Conservation (phyloP, 257 asterid genomes). For the Solanum rostratum region DNA sequence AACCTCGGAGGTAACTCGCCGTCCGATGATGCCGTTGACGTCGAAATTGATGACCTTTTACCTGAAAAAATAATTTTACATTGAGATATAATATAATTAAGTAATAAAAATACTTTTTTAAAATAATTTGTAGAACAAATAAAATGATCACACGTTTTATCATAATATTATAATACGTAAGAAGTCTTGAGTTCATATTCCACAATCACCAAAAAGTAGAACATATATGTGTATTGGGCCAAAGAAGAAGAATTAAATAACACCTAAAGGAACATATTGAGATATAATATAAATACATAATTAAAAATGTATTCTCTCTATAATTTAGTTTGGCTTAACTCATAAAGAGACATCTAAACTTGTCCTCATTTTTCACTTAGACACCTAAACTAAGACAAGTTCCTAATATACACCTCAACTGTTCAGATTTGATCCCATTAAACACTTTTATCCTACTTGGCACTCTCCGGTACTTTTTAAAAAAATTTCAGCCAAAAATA, state of each 20-base stretch:
- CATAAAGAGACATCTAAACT: too few relatives aligned
- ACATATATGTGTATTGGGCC: background rate
- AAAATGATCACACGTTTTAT: background rate
- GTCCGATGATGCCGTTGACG: conserved; percentile 8
- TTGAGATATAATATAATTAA: background rate
- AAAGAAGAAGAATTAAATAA: background rate
- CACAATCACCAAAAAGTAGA: background rate
- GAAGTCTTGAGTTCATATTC: background rate
- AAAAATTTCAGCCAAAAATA: too few relatives aligned
- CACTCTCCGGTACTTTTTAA: too few relatives aligned
- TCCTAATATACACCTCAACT: too few relatives aligned
- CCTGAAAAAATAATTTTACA: background rate
- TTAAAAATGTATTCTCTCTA: background rate
- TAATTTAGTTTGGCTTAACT: too few relatives aligned
- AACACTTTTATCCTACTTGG: too few relatives aligned
- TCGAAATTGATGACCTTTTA: conserved; percentile 5
- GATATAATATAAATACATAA: background rate
- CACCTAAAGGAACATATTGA: background rate
- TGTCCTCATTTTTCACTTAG: too few relatives aligned
- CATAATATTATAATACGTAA: background rate
- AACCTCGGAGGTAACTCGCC: conserved; percentile 49
- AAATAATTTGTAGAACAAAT: background rate
- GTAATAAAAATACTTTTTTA: background rate
- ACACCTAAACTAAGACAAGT: too few relatives aligned
- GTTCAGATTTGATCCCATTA: too few relatives aligned